phyloP scores from a whole-genome alignment of 495 filamentous ascomycete species.

The Penicillium atrosanguineum region DNA sequence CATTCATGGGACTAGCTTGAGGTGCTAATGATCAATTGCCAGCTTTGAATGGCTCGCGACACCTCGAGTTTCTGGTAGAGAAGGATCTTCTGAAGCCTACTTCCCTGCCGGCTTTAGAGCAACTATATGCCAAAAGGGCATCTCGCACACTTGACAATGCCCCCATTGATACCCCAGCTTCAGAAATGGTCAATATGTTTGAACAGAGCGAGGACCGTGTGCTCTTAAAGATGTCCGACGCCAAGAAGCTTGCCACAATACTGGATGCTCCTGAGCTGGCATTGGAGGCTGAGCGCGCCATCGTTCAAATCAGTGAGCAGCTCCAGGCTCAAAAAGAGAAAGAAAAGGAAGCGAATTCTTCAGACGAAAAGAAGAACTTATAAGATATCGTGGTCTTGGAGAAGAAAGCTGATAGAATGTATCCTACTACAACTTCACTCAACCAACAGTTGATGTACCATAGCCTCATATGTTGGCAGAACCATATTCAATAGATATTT shows the following conservation, averaged over 20 bases:
- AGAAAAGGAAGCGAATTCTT: slow-evolving; percentile 26
- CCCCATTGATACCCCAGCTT: slow-evolving; percentile 22
- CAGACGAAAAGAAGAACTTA: slow-evolving; percentile 26
- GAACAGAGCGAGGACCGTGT: slow-evolving; percentile 55
- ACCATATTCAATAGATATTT: slow-evolving; percentile 1
- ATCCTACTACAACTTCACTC: neutral
- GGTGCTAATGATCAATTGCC: slow-evolving; percentile 8
- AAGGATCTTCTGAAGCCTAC: slow-evolving; percentile 62
- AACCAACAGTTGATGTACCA: slow-evolving; percentile 6
- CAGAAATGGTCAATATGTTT: slow-evolving; percentile 40
- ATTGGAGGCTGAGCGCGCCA: slow-evolving; percentile 84
- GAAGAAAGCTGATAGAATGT: neutral
- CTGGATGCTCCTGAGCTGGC: slow-evolving; percentile 80
- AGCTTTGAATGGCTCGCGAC: slow-evolving; percentile 80
- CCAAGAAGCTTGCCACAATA: slow-evolving; percentile 62
- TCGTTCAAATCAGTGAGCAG: slow-evolving; percentile 77
- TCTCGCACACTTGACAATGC: slow-evolving; percentile 23
- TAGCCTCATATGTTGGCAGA: neutral
- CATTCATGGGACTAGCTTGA: neutral
- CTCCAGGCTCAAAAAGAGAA: slow-evolving; percentile 51
- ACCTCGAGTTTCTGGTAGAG: slow-evolving; percentile 75
- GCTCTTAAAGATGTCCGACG: slow-evolving; percentile 55
- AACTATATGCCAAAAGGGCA: slow-evolving; percentile 60
- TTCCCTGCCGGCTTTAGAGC: slow-evolving; percentile 65
- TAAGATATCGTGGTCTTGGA: slow-evolving; percentile 9